phyloP scores from a whole-genome alignment of 176 grass and related monocot species.

The Carex littledalei region DNA sequence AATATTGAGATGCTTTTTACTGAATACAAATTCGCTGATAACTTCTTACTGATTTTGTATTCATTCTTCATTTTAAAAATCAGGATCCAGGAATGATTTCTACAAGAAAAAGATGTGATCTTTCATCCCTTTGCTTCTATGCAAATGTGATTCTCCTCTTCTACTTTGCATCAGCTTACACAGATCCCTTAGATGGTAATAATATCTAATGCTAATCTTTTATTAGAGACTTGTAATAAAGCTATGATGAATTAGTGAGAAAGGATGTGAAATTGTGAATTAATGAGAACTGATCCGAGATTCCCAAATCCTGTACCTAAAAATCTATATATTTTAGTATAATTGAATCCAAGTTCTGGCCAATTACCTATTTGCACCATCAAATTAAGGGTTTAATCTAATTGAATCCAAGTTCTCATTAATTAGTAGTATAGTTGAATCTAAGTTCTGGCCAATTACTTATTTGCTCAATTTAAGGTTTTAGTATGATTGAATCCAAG shows the following conservation, averaged over 20 bases:
- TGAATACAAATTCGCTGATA: background rate
- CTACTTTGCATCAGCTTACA: constrained; percentile 31
- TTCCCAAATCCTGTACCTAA: background rate
- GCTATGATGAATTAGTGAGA: background rate
- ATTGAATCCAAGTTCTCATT: no score
- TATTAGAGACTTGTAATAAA: background rate
- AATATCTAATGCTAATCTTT: background rate
- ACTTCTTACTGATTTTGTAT: background rate
- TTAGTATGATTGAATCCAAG: no score
- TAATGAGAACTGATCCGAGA: background rate
- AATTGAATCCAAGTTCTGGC: background rate
- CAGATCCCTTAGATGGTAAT: constrained; percentile 56
- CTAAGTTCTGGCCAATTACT: no score
- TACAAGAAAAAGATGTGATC: constrained; percentile 17
- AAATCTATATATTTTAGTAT: background rate
- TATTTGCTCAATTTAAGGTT: no score
- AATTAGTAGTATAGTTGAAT: no score
- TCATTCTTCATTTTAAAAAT: background rate
- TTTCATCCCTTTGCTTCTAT: constrained; percentile 19
- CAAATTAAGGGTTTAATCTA: background rate
- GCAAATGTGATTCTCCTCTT: constrained; percentile 28
- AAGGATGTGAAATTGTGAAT: background rate
- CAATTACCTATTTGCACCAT: constrained; percentile 9
- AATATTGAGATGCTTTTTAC: background rate
- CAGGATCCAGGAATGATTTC: constrained; percentile 8